Evolutionary conservation across 2,329 filamentous ascomycete genomes (phyloP).

Genomic region (Xylaria sp.): DNA sequence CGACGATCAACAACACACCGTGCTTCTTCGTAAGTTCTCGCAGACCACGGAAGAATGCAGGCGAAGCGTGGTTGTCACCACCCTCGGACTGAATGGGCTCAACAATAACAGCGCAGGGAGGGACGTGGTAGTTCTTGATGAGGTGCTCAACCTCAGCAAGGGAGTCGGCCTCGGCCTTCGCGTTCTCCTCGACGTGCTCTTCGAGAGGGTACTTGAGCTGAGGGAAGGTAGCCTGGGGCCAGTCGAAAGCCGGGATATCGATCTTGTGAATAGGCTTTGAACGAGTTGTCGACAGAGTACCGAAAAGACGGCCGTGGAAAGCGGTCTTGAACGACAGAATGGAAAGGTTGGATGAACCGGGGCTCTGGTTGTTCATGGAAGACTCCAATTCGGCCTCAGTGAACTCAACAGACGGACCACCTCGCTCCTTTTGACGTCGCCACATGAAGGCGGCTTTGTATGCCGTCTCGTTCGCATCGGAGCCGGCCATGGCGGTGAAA

Average conservation of each 20-base stretch:
- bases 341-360: constrained; percentile 71
- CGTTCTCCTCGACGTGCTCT: constrained; percentile 73
- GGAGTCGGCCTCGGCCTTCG: constrained; percentile 72
- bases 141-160: constrained; percentile 78
- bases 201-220: constrained; percentile 80
- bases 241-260: constrained; percentile 91
- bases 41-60: constrained; percentile 79
- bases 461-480: constrained; percentile 88
- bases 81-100: constrained; percentile 93
- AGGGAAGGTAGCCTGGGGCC: constrained; percentile 87
- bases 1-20: constrained; percentile 79
- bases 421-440: constrained; percentile 74
- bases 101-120: constrained; percentile 75
- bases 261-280: constrained; percentile 94
- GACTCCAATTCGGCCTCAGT: constrained; percentile 67
- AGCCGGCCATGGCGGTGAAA: constrained; percentile 84
- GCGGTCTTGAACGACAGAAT: constrained; percentile 84
- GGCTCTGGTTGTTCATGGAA: constrained; percentile 73
- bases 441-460: constrained; percentile 97
- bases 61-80: constrained; percentile 88
- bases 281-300: constrained; percentile 79
- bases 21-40: constrained; percentile 73
- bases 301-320: constrained; percentile 89
- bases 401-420: constrained; percentile 72
- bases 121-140: constrained; percentile 71